Evolutionary conservation across 306 rosid species (phyloP), one percentile per base, ranked within the genome.

Genomic region (Sindora glabra): DNA sequence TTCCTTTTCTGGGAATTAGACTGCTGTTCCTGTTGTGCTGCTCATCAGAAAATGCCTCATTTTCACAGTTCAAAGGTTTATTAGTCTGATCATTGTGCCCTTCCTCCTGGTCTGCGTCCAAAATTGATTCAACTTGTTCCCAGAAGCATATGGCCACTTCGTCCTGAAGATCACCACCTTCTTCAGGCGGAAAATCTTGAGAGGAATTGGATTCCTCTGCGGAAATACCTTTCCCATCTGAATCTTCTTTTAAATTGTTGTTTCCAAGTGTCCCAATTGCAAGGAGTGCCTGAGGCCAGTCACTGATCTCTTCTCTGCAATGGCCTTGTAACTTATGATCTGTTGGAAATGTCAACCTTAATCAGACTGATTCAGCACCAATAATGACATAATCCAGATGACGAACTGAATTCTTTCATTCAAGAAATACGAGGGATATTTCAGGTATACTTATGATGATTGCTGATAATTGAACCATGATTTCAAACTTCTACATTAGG

Each of bases 251-350:
- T 57, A 67, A 22, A 64, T 77, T 71, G 37, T 67, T 41, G 8
- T 65, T 65, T 46, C 95, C 96, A 18, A 89, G 79, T 10, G 95
- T 89, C 42, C 97, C 97, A 56, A 86, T 86, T 5, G 91, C 77
- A 47, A 89, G 89, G 29, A 89, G 18, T 58, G 81, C 83, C 12
- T 73, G 70, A 65, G 81, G 85, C 83, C 79, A 81, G 21, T 74
- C 81, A 62, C 30, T 77, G 67, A 77, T 57, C 63, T 79, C 96
- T 64, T 81, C 85, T 51, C 66, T 77, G 57, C 61, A 41, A 56
- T 84, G 24, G 40, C 70, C 74, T 27, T 48, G 56, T 48, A 49
- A 16, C 34, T 17, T 62, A 19, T 72, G 30, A 41, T 74, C 90
- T 69, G 33, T 41, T 14, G 24, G 0, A 17, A 22, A 10, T 25